phyloP scores from a whole-genome alignment of 2,329 filamentous ascomycete genomes.

The Hypoxylon sp. region DNA sequence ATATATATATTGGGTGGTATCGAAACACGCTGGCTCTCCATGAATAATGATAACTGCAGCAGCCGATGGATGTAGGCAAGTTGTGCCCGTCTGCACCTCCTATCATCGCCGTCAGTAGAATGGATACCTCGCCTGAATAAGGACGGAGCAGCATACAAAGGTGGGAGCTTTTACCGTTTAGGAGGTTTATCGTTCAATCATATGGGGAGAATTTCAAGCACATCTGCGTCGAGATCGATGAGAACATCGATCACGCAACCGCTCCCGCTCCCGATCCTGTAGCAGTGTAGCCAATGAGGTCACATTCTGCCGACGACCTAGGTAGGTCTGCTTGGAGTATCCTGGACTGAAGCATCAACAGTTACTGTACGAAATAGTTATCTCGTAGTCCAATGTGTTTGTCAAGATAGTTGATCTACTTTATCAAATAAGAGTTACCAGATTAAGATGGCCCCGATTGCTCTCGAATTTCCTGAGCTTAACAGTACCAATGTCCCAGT shows the following conservation, averaged over 20 bases:
- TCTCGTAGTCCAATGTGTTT: not conserved
- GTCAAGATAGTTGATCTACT: conserved; percentile 8
- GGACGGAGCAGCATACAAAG: not conserved
- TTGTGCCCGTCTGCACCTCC: not conserved
- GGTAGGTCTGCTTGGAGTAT: not conserved
- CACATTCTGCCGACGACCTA: not conserved
- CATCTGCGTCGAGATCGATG: conserved; percentile 45
- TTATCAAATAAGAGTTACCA: not conserved
- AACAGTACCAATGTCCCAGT: conserved; percentile 37
- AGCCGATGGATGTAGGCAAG: not conserved
- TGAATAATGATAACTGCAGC: not conserved
- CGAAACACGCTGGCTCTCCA: not conserved
- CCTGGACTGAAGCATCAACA: conserved; percentile 2
- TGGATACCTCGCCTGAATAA: not conserved
- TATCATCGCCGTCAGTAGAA: not conserved
- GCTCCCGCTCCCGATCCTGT: conserved; percentile 26
- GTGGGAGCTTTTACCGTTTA: not conserved
- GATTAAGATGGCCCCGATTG: conserved; percentile 48
- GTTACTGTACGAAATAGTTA: not conserved
- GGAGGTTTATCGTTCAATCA: conserved; percentile 16
- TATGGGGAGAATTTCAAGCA: conserved; percentile 24
- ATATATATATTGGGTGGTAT: not conserved
- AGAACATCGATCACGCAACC: conserved; percentile 38
- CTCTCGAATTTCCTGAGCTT: conserved; percentile 31
- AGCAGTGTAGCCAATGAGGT: conserved; percentile 22